A percentile compares a stretch with the other conserved stretches of the same genome.
Conservation (phyloP, 2,329 filamentous ascomycete genomes). For the Aplosporella prunicola region DNA sequence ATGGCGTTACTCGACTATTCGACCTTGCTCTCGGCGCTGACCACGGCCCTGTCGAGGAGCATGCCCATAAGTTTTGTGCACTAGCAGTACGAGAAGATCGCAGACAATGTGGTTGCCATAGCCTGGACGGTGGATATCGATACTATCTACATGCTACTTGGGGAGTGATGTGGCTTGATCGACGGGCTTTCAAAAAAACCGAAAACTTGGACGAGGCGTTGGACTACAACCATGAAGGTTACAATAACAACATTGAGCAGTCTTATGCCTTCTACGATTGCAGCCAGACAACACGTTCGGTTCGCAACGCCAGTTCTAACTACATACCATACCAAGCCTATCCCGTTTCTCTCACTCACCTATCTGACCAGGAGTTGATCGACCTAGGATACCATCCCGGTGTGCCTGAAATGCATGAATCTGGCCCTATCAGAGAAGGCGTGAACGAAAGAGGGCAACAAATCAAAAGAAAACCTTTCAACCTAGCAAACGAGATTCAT, state of each 20-base stretch:
- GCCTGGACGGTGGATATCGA: not conserved
- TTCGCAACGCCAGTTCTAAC: slow-evolving; percentile 3
- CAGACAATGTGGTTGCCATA: slow-evolving; percentile 1
- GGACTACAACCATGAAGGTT: not conserved
- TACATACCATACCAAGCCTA: not conserved
- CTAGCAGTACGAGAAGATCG: too few species aligned
- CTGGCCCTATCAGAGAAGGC: too few species aligned
- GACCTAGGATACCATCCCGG: too few species aligned
- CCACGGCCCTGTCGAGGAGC: slow-evolving; percentile 1
- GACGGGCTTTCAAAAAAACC: slow-evolving; percentile 22
- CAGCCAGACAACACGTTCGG: not conserved
- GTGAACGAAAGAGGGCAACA: too few species aligned
- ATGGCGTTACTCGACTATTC: slow-evolving; percentile 42
- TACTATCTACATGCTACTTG: slow-evolving; percentile 15
- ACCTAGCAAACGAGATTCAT: too few species aligned
- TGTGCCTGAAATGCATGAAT: too few species aligned
- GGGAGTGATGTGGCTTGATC: slow-evolving; percentile 30
- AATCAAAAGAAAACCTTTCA: too few species aligned
- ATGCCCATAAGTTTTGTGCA: slow-evolving; percentile 2
- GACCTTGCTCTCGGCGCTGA: slow-evolving; percentile 30
- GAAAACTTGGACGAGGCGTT: slow-evolving; percentile 4
- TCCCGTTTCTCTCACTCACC: not conserved
- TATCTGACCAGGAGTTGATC: too few species aligned
- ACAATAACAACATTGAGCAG: not conserved
- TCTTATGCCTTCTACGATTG: slow-evolving; percentile 5